Evolutionary conservation across 495 filamentous ascomycete species (phyloP).

Genomic region (Gamarada debralockiae): DNA sequence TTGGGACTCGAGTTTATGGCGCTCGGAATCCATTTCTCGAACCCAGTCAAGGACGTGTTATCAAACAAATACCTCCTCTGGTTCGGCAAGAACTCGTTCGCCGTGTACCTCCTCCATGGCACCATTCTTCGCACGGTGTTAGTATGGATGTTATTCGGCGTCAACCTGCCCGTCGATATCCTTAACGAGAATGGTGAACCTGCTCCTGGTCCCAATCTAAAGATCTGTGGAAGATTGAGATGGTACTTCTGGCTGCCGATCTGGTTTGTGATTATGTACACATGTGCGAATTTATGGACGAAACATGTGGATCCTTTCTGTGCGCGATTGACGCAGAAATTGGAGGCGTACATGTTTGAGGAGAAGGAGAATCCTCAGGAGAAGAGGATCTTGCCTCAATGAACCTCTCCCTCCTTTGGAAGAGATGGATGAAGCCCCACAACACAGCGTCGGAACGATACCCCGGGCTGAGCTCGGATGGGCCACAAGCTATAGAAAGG

Average conservation of each 20-base stretch:
- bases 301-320: slow-evolving; percentile 63
- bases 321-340: slow-evolving; percentile 52
- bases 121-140: slow-evolving; percentile 58
- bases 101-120: slow-evolving; percentile 65
- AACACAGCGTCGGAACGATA: too few species aligned
- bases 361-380: slow-evolving; percentile 14
- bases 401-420: too few species aligned
- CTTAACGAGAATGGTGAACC: slow-evolving; percentile 43
- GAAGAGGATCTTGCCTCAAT: background rate
- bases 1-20: slow-evolving; percentile 54
- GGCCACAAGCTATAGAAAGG: too few species aligned
- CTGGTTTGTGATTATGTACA: slow-evolving; percentile 58
- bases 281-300: slow-evolving; percentile 58
- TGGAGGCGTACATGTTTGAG: slow-evolving; percentile 51
- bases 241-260: slow-evolving; percentile 33
- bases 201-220: slow-evolving; percentile 20
- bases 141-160: slow-evolving; percentile 63
- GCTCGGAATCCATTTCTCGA: slow-evolving; percentile 52
- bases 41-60: slow-evolving; percentile 48
- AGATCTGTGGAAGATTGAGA: slow-evolving; percentile 8
- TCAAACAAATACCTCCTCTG: slow-evolving; percentile 56
- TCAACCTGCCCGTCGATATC: slow-evolving; percentile 46
- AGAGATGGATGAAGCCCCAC: too few species aligned
- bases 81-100: slow-evolving; percentile 65
- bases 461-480: too few species aligned